Evolutionary conservation across 805 yeast species (phyloP).

Genomic region (Candida verbasci): DNA sequence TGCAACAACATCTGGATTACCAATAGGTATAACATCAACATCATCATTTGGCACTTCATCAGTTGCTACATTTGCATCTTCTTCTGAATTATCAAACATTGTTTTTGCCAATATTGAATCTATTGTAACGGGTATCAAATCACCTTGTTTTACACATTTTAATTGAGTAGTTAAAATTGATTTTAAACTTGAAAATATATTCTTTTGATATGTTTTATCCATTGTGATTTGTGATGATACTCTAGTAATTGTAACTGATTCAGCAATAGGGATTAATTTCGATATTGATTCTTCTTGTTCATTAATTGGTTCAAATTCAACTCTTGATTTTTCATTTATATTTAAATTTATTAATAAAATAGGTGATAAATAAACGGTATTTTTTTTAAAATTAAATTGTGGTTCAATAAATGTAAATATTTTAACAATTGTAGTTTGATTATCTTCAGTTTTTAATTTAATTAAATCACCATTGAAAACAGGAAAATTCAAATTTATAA

Average conservation of each 20-base stretch:
- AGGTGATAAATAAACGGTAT: constrained; percentile 58
- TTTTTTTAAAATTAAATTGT: constrained; percentile 32
- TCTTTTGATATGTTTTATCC: constrained; percentile 56
- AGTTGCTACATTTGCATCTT: constrained; percentile 16
- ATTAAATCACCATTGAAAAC: constrained; percentile 68
- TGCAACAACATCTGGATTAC: constrained; percentile 67
- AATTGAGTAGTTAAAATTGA: constrained; percentile 52
- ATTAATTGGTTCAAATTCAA: constrained; percentile 17
- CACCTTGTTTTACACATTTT: constrained; percentile 61
- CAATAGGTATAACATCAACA: constrained; percentile 46
- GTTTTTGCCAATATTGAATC: constrained; percentile 65
- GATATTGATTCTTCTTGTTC: constrained; percentile 15
- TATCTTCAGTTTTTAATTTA: constrained; percentile 17
- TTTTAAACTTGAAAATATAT: constrained; percentile 59
- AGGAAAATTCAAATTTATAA: constrained; percentile 50
- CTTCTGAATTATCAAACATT: constrained; percentile 33
- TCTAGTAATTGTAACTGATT: constrained; percentile 60
- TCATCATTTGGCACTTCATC: constrained; percentile 12
- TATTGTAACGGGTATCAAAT: constrained; percentile 71
- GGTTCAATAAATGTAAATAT: constrained; percentile 66
- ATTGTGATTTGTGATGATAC: constrained; percentile 67
- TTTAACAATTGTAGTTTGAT: constrained; percentile 27
- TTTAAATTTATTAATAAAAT: constrained; percentile 49
- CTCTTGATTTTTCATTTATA: constrained; percentile 18
- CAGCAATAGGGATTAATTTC: constrained; percentile 45